A percentile compares a stretch with the other conserved stretches of the same genome.
Evolutionary conservation across 768 basidiomycete species (phyloP).

Genomic region (Hygrocybe punicea): DNA sequence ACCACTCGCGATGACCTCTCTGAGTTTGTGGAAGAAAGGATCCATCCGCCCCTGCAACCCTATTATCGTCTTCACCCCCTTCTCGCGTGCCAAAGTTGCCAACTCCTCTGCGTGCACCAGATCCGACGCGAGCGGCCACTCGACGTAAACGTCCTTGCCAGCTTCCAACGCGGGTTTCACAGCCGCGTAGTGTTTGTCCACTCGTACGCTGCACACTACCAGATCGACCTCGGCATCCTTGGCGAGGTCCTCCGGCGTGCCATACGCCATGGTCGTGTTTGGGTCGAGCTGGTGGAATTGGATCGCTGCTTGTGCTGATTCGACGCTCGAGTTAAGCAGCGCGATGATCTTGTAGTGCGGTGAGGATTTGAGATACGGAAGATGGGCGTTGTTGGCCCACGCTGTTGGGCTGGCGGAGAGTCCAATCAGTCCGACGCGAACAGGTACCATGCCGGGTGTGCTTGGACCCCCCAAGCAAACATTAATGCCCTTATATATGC

Average conservation of each 20-base stretch:
- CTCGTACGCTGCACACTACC: conserved; percentile 35
- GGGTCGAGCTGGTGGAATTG: no score
- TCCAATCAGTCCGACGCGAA: no score
- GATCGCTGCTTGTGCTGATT: no score
- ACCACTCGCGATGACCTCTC: conserved; percentile 29
- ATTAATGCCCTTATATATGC: no score
- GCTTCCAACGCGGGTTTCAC: conserved; percentile 34
- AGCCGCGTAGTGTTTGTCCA: conserved; percentile 28
- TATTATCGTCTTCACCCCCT: conserved; percentile 32
- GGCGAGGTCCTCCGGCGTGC: conserved; percentile 18
- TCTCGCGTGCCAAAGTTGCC: conserved; percentile 28
- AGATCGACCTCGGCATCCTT: conserved; percentile 38
- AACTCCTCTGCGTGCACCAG: conserved; percentile 35
- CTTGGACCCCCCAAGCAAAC: no score
- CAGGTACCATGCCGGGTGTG: no score
- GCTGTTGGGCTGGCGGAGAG: no score
- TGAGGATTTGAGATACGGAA: no score
- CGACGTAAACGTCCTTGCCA: conserved; percentile 39
- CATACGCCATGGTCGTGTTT: no score
- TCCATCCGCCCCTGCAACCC: conserved; percentile 30
- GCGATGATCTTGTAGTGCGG: no score
- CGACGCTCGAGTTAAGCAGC: no score
- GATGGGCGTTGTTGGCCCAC: no score
- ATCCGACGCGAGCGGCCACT: conserved; percentile 38
- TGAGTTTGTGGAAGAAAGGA: conserved; percentile 22